phyloP scores from a whole-genome alignment of 495 filamentous ascomycete genomes.

The Hyaloscypha bicolor region DNA sequence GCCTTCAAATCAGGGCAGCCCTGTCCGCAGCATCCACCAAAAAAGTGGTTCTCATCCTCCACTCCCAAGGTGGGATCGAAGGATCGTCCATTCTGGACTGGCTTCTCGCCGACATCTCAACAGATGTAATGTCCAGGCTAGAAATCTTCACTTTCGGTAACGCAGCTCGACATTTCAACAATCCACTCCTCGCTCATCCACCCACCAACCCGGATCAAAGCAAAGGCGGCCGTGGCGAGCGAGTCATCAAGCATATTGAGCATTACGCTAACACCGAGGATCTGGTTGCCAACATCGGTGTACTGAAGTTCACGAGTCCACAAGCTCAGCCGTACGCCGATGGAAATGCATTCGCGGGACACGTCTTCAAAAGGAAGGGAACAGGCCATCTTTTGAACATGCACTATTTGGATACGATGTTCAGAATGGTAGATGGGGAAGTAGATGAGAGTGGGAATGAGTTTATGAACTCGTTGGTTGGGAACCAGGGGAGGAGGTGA shows the following conservation, averaged over 20 bases:
- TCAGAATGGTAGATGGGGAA: constrained; percentile 18
- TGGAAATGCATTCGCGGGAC: constrained; percentile 21
- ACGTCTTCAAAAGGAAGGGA: constrained; percentile 15
- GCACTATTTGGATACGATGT: constrained; percentile 28
- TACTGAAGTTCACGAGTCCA: constrained; percentile 22
- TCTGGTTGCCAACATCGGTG: constrained; percentile 26
- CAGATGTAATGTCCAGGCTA: constrained; percentile 63
- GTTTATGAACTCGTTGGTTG: constrained; percentile 20
- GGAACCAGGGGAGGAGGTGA: not conserved
- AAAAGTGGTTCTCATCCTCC: constrained; percentile 69
- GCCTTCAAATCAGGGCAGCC: constrained; percentile 26
- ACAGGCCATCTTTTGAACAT: constrained; percentile 24
- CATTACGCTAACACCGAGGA: constrained; percentile 72
- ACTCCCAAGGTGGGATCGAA: constrained; percentile 82
- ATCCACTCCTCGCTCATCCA: constrained; percentile 54
- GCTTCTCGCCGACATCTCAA: constrained; percentile 73
- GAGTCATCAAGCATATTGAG: constrained; percentile 71
- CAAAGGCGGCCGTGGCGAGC: constrained; percentile 32
- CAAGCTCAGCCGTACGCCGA: constrained; percentile 24
- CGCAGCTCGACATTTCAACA: constrained; percentile 86
- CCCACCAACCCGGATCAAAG: constrained; percentile 4
- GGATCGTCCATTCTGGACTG: constrained; percentile 73
- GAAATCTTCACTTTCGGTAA: constrained; percentile 87
- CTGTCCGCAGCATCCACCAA: constrained; percentile 47
- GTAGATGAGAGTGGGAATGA: constrained; percentile 24